These are phyloP conservation scores for Larix sibirica DNA, from an alignment of 83 land plant genomes.

Conservation along the genomic window DNA sequence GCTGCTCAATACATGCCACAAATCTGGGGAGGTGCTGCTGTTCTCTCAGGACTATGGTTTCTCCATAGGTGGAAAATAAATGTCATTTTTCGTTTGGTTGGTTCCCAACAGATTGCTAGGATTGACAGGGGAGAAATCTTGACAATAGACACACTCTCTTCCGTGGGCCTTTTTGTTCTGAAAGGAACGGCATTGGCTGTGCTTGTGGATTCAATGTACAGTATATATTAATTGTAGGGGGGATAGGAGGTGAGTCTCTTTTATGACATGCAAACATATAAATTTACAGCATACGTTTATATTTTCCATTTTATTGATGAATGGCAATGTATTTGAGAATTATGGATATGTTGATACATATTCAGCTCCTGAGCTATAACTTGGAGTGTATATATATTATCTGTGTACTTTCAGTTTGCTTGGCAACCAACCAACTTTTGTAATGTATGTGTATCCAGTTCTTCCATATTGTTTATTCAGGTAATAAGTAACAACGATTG, in stretches of 20 bases:
- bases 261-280: no score
- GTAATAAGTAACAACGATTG: neutral
- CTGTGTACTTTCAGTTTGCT: neutral
- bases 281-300: neutral
- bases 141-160: conserved; percentile 80
- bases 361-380: no score
- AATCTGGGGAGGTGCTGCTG: conserved; percentile 83
- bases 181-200: conserved; percentile 89
- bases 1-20: conserved; percentile 59
- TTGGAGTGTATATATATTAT: no score
- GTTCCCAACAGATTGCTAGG: conserved; percentile 25
- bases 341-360: no score
- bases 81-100: conserved; percentile 50
- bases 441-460: neutral
- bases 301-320: neutral
- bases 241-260: conserved; percentile 77
- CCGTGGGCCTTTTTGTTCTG: conserved; percentile 67
- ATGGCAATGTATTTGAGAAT: no score
- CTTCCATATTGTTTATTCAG: neutral
- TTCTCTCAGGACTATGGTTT: conserved; percentile 85
- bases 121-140: conserved; percentile 64
- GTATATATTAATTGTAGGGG: conserved; percentile 90
- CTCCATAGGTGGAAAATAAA: conserved; percentile 89
- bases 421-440: neutral
- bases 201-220: conserved; percentile 94